These are phyloP conservation scores for Suillus sp. DNA, from an alignment of 768 basidiomycete genomes.

Conservation along the genomic window DNA sequence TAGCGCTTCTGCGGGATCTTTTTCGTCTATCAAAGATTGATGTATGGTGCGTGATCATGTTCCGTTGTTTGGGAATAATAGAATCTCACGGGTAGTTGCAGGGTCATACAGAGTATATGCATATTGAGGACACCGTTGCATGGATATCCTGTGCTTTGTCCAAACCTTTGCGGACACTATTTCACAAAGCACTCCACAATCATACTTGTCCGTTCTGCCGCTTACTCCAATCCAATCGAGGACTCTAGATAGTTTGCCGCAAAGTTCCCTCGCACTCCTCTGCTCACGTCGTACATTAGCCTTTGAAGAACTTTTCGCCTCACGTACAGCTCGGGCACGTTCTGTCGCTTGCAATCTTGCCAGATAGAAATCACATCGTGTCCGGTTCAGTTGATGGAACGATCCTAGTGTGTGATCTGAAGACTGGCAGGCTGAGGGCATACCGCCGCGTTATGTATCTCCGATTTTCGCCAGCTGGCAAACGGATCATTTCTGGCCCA, in stretches of 20 bases:
- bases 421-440: background rate
- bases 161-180: too few species aligned
- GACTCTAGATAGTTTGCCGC: background rate
- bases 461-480: background rate
- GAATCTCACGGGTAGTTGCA: background rate
- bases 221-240: background rate
- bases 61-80: background rate
- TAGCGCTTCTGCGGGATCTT: background rate
- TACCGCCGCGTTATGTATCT: conserved; percentile 9
- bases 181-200: too few species aligned
- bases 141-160: too few species aligned
- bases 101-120: background rate
- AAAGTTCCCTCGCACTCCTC: background rate
- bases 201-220: background rate
- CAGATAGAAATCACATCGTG: background rate
- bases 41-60: background rate
- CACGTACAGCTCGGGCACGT: conserved; percentile 8
- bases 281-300: background rate
- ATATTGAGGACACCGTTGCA: too few species aligned
- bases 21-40: background rate
- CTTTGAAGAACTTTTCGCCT: background rate
- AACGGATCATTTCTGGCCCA: background rate
- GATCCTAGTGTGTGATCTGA: background rate
- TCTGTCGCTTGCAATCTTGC: conserved; percentile 13
- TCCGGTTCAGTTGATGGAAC: background rate